phyloP scores from a whole-genome alignment of 78 protist species.

The Creolimax fragrantissima region DNA sequence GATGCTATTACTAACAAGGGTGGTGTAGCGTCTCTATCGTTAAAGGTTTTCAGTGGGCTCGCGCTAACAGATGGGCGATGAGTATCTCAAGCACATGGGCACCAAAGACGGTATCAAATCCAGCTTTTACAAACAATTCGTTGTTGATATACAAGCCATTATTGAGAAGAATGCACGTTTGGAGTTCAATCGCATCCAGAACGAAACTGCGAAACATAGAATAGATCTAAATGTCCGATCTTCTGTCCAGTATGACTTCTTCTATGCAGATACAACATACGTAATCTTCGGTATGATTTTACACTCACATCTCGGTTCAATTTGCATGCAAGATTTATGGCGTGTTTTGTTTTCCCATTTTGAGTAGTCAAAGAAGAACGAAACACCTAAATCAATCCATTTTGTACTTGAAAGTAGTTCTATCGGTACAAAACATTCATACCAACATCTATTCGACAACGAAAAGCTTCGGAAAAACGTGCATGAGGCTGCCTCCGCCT shows the following conservation, averaged over 20 bases:
- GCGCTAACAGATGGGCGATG: constrained; percentile 57
- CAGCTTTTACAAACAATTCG: constrained; percentile 54
- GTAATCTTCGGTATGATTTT: constrained; percentile 24
- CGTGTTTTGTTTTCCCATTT: background rate
- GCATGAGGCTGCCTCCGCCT: background rate
- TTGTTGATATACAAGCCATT: constrained; percentile 42
- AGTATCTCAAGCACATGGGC: constrained; percentile 44
- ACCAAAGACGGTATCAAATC: constrained; percentile 39
- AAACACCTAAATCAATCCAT: constrained; percentile 7
- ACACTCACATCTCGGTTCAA: background rate
- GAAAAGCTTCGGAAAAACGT: background rate
- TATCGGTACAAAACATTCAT: background rate
- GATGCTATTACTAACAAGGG: constrained; percentile 71
- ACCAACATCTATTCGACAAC: background rate
- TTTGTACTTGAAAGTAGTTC: constrained; percentile 34
- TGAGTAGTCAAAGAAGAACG: background rate
- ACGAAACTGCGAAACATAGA: constrained; percentile 33
- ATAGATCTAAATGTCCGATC: constrained; percentile 46
- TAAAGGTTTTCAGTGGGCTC: constrained; percentile 72
- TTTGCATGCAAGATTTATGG: background rate
- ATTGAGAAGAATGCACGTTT: constrained; percentile 63
- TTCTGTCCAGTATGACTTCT: constrained; percentile 45
- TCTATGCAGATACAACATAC: background rate
- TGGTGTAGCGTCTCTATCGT: constrained; percentile 77
- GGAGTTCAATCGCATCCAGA: constrained; percentile 66